These are phyloP conservation scores for Ensete ventricosum DNA, from an alignment of 176 grass and related monocot species.

Conservation along the genomic window DNA sequence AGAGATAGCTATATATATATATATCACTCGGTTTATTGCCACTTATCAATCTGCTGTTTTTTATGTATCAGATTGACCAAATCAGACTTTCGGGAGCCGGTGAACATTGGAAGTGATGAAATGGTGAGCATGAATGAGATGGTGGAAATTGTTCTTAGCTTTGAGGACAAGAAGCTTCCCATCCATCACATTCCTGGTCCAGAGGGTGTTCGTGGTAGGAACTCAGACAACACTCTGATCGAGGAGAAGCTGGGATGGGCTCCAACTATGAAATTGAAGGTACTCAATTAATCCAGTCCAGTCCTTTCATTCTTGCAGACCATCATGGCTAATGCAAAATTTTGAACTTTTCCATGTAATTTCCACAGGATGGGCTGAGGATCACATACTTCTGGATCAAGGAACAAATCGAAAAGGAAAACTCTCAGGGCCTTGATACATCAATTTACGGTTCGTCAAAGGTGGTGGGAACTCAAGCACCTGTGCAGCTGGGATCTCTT, in stretches of 20 bases:
- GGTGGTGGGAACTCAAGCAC: too few relatives aligned
- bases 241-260: conserved; percentile 69
- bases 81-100: conserved; percentile 62
- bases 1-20: too few relatives aligned
- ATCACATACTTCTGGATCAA: background rate
- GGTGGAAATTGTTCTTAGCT: conserved; percentile 40
- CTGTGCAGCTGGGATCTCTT: too few relatives aligned
- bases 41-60: conserved; percentile 7
- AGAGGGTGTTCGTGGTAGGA: conserved; percentile 48
- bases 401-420: background rate
- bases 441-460: background rate
- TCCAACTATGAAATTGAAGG: conserved; percentile 56
- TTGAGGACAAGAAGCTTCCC: conserved; percentile 42
- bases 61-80: conserved; percentile 38
- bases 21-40: background rate
- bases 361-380: background rate
- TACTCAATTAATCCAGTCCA: conserved; percentile 1
- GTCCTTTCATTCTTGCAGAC: background rate
- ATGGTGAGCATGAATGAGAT: conserved; percentile 82
- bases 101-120: conserved; percentile 65
- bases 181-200: conserved; percentile 54
- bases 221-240: conserved; percentile 53
- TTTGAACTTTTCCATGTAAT: background rate
- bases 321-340: background rate
- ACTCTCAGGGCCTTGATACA: background rate